Evolutionary conservation across 257 asterid genomes (phyloP).

Genomic region (Ajuga chamaepitys): DNA sequence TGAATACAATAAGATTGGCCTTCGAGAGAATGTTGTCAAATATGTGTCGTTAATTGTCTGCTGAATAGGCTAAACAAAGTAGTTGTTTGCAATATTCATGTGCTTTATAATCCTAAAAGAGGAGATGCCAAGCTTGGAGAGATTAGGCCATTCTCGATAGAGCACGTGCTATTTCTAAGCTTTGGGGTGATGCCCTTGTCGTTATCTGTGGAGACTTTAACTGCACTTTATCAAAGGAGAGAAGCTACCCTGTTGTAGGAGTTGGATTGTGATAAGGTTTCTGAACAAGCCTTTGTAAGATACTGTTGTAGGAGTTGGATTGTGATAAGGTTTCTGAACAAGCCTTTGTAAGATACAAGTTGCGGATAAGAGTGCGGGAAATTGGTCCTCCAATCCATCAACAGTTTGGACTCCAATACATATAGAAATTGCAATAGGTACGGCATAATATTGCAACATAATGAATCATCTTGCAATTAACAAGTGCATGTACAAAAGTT

Average conservation of each 20-base stretch:
- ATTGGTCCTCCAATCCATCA: conserved; percentile 34
- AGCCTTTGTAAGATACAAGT: conserved; percentile 33
- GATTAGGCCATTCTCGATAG: conserved; percentile 77
- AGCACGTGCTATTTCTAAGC: conserved; percentile 75
- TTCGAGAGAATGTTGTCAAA: too few species aligned
- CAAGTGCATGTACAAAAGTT: too few species aligned
- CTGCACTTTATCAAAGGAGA: conserved; percentile 69
- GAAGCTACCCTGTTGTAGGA: conserved; percentile 58
- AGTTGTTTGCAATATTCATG: conserved; percentile 89
- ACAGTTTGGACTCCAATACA: conserved; percentile 83
- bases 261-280: conserved; percentile 64
- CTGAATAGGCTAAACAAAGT: too few species aligned
- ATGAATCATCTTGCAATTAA: too few species aligned
- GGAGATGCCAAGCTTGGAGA: conserved; percentile 97
- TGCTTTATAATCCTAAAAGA: conserved; percentile 92
- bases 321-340: conserved; percentile 6
- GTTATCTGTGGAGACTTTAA: conserved; percentile 94
- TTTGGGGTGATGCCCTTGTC: conserved; percentile 87
- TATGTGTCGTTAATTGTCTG: too few species aligned
- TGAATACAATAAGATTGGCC: too few species aligned
- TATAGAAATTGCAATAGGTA: conserved; percentile 71
- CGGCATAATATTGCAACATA: conserved; percentile 42
- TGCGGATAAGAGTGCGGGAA: conserved; percentile 23
- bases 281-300: conserved; percentile 70
- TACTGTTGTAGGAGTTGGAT: too few species aligned